Conservation (phyloP, 768 basidiomycete species). For the Amanita polypyramis region DNA sequence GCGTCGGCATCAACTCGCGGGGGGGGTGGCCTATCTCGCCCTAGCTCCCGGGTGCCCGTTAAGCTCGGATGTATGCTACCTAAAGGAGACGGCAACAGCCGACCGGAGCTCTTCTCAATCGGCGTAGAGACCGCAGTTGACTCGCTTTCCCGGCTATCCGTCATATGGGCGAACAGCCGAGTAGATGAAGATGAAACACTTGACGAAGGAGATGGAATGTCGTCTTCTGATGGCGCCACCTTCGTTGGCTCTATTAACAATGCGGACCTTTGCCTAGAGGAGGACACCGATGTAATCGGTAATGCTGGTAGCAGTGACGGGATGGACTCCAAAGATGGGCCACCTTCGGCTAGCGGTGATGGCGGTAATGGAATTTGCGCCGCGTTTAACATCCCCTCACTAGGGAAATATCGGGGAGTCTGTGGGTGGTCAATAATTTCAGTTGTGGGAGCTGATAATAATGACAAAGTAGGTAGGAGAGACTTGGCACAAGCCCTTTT, state of each 20-base stretch:
- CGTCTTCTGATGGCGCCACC: not conserved
- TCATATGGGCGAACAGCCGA: not conserved
- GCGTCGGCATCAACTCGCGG: not conserved
- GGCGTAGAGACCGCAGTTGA: not conserved
- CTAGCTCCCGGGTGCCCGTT: not conserved
- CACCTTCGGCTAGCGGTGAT: not conserved
- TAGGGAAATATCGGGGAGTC: not conserved
- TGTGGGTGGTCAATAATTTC: not conserved
- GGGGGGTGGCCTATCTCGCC: too few species aligned
- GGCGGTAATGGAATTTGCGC: not conserved
- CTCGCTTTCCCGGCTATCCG: not conserved
- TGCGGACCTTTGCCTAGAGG: not conserved
- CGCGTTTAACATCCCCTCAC: not conserved
- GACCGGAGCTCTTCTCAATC: not conserved
- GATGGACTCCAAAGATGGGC: not conserved
- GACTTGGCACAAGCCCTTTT: not conserved
- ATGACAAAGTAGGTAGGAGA: not conserved
- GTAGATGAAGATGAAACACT: not conserved
- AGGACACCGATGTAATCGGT: not conserved
- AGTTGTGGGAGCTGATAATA: not conserved
- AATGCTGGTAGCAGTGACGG: not conserved
- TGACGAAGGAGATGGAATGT: not conserved
- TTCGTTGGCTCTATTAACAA: not conserved
- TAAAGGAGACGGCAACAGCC: not conserved
- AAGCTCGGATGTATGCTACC: not conserved